A percentile compares a stretch with the other conserved stretches of the same genome.
Evolutionary conservation across 1,284 basidiomycete species (phyloP).

Genomic region (Papiliotrema laurentii): DNA sequence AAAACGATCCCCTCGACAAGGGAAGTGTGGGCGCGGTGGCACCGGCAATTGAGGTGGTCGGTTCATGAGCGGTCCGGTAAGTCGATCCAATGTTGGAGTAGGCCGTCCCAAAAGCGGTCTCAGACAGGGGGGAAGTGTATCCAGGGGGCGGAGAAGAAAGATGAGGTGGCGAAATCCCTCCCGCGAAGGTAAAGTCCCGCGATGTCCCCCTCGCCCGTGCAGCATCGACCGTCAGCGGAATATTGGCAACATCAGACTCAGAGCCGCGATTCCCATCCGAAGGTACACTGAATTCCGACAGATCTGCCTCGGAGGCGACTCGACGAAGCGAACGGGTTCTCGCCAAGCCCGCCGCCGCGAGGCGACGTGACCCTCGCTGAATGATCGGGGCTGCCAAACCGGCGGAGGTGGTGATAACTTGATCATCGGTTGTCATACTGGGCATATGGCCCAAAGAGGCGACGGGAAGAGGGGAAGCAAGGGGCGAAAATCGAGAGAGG

Average conservation of each 20-base stretch:
- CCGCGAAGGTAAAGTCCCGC: slow-evolving; percentile 37
- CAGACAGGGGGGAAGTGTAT: slow-evolving; percentile 7
- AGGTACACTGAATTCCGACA: slow-evolving; percentile 16
- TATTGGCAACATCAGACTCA: slow-evolving; percentile 7
- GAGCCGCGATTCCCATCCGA: slow-evolving; percentile 2
- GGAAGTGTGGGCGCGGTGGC: slow-evolving; percentile 4
- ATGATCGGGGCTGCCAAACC: slow-evolving; percentile 33
- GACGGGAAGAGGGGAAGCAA: not conserved
- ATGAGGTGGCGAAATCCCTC: slow-evolving; percentile 30
- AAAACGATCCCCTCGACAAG: not conserved
- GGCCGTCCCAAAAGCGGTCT: slow-evolving; percentile 1
- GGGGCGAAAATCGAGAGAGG: not conserved
- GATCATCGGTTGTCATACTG: slow-evolving; percentile 34
- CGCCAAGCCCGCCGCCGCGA: slow-evolving; percentile 31
- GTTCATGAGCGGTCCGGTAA: slow-evolving; percentile 1
- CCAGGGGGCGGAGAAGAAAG: slow-evolving; percentile 11
- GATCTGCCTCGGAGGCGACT: slow-evolving; percentile 44
- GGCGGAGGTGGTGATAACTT: slow-evolving; percentile 37
- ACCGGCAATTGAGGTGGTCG: not conserved
- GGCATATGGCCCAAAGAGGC: not conserved
- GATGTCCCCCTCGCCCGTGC: slow-evolving; percentile 20
- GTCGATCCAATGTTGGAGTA: slow-evolving; percentile 1
- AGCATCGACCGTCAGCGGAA: slow-evolving; percentile 22
- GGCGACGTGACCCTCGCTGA: slow-evolving; percentile 36
- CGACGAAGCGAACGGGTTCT: slow-evolving; percentile 34